Base-by-base conservation (phyloP, 164 flowering plant genomes). In the Magnolia kwangsiensis region DNA sequence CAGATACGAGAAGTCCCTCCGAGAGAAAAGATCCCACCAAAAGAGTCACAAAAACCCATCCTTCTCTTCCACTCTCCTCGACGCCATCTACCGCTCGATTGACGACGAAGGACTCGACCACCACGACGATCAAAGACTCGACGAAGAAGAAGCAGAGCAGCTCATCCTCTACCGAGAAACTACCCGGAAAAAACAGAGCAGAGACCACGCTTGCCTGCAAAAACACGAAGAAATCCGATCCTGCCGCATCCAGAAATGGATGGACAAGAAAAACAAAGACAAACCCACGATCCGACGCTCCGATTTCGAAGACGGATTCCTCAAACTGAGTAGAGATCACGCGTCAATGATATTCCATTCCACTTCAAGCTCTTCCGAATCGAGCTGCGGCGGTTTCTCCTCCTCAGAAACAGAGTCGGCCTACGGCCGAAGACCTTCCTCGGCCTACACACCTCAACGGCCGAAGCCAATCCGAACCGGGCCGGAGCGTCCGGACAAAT, bases 1-100 rank as follows among this genome's bases (percentile, higher is more conserved):
- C 20, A 63, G 69, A 51, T 78, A 85, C 84, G 79, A 84, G 63
- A 75, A 75, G 21, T 71, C 81, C 0, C 63, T 67, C 13, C 67
- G 77, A 50, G 77, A 79, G 49, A 79, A 71, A 21, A 81, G 74
- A n/a, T 58, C 24, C 16, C 67, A 78, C 23, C 76, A 50, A 6
- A 58, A 72, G 50, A 68, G 45, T 76, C 74, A 75, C 75, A 82
- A 71, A 24, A 85, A 84, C 73, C 89, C 95, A 0, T 90, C 95
- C 10, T 95, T 95, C 87, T 95, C 98, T 51, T 95, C 98, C 2
- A 80, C 94, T n/a, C 90, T 95, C 9, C 92, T 95, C 50, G 98
- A 95, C 78, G 79, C 91, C 1, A 95, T 93, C 51, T 95, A 93
- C 84, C 92, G 94, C 8, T 95, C 98, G 14, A 90, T 93, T 49